Conservation (phyloP, 2,329 filamentous ascomycete species). For the Cephalotrichum gorgonifer region DNA sequence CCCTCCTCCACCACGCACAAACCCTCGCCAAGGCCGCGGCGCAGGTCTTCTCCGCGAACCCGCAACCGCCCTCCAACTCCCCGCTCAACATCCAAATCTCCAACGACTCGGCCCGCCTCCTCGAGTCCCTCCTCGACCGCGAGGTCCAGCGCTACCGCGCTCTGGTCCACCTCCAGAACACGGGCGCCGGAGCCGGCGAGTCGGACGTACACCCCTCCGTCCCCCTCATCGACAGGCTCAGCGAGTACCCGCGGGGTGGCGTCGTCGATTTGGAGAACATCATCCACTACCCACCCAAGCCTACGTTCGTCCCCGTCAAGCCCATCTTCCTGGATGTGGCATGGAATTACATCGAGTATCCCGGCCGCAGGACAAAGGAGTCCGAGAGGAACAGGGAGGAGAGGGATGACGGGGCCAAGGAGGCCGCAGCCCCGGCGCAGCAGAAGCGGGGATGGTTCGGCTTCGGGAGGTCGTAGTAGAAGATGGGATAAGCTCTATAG, state of each 20-base stretch:
- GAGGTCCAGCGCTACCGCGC: constrained; percentile 75
- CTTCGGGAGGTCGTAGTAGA: constrained; percentile 40
- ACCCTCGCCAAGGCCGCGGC: constrained; percentile 46
- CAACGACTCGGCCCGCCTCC: constrained; percentile 30
- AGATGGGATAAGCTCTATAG: neutral
- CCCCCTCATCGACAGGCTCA: constrained; percentile 65
- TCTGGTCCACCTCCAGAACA: constrained; percentile 69
- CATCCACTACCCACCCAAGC: constrained; percentile 75
- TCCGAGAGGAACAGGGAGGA: constrained; percentile 16
- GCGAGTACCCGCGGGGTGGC: constrained; percentile 57
- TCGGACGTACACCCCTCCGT: constrained; percentile 16
- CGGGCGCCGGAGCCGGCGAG: constrained; percentile 39
- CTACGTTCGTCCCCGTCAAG: constrained; percentile 81
- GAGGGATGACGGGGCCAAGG: constrained; percentile 20
- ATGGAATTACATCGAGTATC: constrained; percentile 96
- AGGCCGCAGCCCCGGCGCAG: constrained; percentile 26
- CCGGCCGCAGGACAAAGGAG: constrained; percentile 34
- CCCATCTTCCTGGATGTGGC: constrained; percentile 93
- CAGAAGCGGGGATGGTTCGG: constrained; percentile 71
- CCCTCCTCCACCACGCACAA: constrained; percentile 65
- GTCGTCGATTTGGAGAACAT: constrained; percentile 68
- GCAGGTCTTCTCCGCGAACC: constrained; percentile 25
- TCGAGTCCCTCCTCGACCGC: constrained; percentile 53
- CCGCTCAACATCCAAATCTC: constrained; percentile 18
- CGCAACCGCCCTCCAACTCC: constrained; percentile 14